Base-by-base conservation (phyloP, 2,329 filamentous ascomycete genomes). In the Fusarium stilboides region DNA sequence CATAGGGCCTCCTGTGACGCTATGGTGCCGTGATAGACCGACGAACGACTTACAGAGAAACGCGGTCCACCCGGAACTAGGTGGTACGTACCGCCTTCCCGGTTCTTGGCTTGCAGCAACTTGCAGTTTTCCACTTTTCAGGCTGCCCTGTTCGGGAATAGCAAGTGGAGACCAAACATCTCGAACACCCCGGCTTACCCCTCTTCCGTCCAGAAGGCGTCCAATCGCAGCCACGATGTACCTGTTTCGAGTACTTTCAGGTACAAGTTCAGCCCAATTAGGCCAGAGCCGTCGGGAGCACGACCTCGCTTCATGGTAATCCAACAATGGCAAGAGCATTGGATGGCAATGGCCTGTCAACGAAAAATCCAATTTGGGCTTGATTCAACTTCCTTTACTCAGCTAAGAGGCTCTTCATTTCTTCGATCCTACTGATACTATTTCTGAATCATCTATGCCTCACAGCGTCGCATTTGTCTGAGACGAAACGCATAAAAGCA, bases 1-100 rank as follows among this genome's bases (percentile, higher is more conserved):
- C 65, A 57, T 42, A 62, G 39, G 46, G 47, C 70, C 72, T 74
- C 57, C 62, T 73, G 62, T 73, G 73, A 75, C 73, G 69, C 69
- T 49, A 70, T 58, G 53, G 57, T 74, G 65, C 62, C 63, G 64
- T 72, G 68, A 73, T 73, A 69, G 47, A 51, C 47, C 47, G 37
- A 65, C 59, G 55, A 61, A 65, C 65, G 63, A 72, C 73, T 73
- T 74, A 74, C 68, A 71, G 36, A 24, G 45, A 58, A 60, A 69
- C 59, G 70, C 57, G 69, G 69, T 57, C 66, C 59, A 53, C 50
- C 42, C 45, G 62, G 56, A 45, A 43, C 55, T 45, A 37, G 37
- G 43, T n/a, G 42, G 55, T 57, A 58, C 52, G 60, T 71, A 63
- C 51, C 61, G 28, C 28, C 40, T 45, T 65, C 60, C 68, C 45